These are phyloP conservation scores for Saturnispora saitoi DNA, from an alignment of 805 yeast genomes.

Conservation along the genomic window DNA sequence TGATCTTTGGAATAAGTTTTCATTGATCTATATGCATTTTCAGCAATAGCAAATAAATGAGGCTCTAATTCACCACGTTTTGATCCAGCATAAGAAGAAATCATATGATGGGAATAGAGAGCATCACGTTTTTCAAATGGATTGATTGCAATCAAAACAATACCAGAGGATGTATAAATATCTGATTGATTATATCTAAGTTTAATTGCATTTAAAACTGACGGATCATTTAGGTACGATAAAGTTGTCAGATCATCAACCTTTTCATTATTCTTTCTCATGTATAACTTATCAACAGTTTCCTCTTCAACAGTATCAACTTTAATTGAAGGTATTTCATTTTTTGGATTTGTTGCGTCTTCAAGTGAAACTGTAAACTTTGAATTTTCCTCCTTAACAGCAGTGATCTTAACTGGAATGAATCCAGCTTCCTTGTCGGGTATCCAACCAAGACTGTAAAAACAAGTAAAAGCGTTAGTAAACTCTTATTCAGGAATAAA, in stretches of 20 bases:
- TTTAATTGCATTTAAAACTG: constrained; percentile 88
- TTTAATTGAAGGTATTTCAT: constrained; percentile 36
- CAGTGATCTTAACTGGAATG: constrained; percentile 58
- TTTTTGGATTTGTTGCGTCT: constrained; percentile 39
- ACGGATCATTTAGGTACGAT: constrained; percentile 92
- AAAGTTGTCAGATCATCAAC: constrained; percentile 90
- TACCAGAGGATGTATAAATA: constrained; percentile 94
- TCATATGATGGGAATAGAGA: constrained; percentile 82
- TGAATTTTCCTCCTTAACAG: constrained; percentile 32
- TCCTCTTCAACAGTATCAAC: constrained; percentile 42
- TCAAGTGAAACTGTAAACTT: constrained; percentile 44
- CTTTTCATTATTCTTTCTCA: constrained; percentile 88
- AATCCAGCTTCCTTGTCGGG: constrained; percentile 69
- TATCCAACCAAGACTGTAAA: constrained; percentile 64
- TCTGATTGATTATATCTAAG: constrained; percentile 82
- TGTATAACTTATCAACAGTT: constrained; percentile 57
- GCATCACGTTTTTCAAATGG: constrained; percentile 93
- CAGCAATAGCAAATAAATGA: constrained; percentile 94
- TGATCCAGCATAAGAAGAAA: constrained; percentile 90
- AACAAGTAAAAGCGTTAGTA: constrained; percentile 4
- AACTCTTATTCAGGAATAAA: constrained; percentile 11
- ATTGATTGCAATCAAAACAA: constrained; percentile 90
- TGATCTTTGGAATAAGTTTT: constrained; percentile 76
- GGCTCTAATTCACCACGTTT: constrained; percentile 94
- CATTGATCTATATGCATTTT: constrained; percentile 95